Evolutionary conservation across 2,329 filamentous ascomycete species (phyloP), one percentile per base, ranked within the genome.

Genomic region (Colletotrichum sp.): DNA sequence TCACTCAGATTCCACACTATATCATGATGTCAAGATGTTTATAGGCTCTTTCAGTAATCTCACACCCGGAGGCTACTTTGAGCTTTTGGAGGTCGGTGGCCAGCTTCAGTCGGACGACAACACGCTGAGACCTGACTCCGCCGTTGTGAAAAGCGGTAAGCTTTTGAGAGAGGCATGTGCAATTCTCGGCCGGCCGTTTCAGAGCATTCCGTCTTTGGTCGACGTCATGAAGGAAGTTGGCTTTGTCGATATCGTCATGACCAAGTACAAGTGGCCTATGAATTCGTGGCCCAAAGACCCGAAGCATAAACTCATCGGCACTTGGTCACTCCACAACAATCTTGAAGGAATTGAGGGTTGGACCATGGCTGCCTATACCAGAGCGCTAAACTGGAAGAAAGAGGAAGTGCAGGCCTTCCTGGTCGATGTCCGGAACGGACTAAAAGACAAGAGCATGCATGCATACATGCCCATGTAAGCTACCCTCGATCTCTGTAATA

Each of bases 241-340:
- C 1, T 92, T 92, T 77, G 83, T 86, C 69, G 86, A 91, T 70
- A 86, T 92, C 1, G 82, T 82, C 0, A 87, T 90, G 79, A 82
- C 85, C 3, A 79, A 88, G 22, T 88, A 84, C 78, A 88, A 87
- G 80, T 87, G 89, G 82, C 90, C 90, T 0, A 85, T 84, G 34
- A 89, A 88, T 78, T 80, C 84, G 15, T 92, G 90, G 90, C 87
- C 89, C 0, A 87, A 87, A 61, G 87, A 90, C 59, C 83, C 84
- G 11, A 85, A 87, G 27, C 84, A 89, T 71, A 92, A 91, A 79
- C 86, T 90, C 63, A 79, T 90, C 2, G 90, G 89, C 82, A 22
- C 67, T 19, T 85, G 81, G 80, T 81, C 78, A 19, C 80, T 79
- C 29, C 79, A 82, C 9, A 84, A 85, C 30, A 81, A 85, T 30